A percentile compares a stretch with the other conserved stretches of the same genome.
phyloP scores from a whole-genome alignment of 257 asterid species.

The Verbascum thapsus region DNA sequence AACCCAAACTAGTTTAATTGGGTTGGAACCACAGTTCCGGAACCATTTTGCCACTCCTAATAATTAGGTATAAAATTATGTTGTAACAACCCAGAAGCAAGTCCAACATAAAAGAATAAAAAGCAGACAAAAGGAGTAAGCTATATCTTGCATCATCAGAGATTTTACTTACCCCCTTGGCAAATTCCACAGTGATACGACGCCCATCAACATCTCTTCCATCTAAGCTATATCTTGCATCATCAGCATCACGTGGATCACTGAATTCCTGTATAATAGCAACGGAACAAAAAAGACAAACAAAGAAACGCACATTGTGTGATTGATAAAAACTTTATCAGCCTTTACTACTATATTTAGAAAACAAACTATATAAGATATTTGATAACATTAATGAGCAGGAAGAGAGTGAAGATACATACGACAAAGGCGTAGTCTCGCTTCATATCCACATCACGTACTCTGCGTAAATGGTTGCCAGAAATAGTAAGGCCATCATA shows the following conservation, averaged over 20 bases:
- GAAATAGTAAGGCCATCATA: slow-evolving; percentile 99
- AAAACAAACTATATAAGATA: slow-evolving; percentile 1
- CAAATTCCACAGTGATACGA: slow-evolving; percentile 86
- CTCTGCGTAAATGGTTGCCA: slow-evolving; percentile 99
- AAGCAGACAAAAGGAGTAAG: neutral
- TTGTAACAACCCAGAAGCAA: too few species aligned
- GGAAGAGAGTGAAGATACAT: slow-evolving; percentile 42
- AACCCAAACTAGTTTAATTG: too few species aligned
- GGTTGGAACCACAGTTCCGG: too few species aligned
- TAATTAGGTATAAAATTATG: too few species aligned
- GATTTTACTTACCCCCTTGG: slow-evolving; percentile 95
- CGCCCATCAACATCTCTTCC: slow-evolving; percentile 97
- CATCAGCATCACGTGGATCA: slow-evolving; percentile 97
- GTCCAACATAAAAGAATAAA: too few species aligned
- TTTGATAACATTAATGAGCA: neutral
- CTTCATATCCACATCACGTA: slow-evolving; percentile 99
- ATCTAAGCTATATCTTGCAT: slow-evolving; percentile 77
- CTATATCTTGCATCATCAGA: too few species aligned
- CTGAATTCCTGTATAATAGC: slow-evolving; percentile 75
- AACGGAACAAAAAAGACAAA: slow-evolving; percentile 34
- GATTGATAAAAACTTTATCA: too few species aligned
- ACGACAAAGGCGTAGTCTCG: slow-evolving; percentile 98
- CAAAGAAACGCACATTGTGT: slow-evolving; percentile 36
- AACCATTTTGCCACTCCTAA: too few species aligned
- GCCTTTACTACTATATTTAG: neutral